Conservation (phyloP, 192 early-diverging fungal species). For the Rhizophagus sp. region DNA sequence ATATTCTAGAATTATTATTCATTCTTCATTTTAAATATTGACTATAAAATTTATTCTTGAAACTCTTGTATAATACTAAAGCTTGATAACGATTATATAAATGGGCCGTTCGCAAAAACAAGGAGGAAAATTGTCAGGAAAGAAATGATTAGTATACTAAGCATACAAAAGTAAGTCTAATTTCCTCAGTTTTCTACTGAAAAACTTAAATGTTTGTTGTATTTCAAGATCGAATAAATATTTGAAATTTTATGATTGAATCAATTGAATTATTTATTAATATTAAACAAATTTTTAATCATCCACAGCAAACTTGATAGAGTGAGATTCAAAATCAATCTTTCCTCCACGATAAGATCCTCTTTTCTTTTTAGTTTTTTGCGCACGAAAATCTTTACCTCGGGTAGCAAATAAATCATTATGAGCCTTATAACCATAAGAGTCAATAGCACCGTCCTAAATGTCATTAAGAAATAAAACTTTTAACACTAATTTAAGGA, state of each 20-base stretch:
- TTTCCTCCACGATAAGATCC: slow-evolving; percentile 91
- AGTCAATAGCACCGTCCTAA: slow-evolving; percentile 61
- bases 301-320: slow-evolving; percentile 75
- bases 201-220: neutral
- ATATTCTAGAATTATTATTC: too few species aligned
- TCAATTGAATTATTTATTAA: neutral
- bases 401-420: slow-evolving; percentile 86
- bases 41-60: neutral
- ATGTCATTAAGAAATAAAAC: neutral
- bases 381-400: slow-evolving; percentile 90
- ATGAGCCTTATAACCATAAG: slow-evolving; percentile 93
- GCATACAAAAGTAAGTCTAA: too few species aligned
- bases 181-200: neutral
- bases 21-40: neutral
- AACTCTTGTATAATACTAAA: neutral
- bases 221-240: neutral
- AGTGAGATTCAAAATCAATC: slow-evolving; percentile 83
- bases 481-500: neutral
- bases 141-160: too few species aligned
- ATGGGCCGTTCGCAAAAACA: too few species aligned
- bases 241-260: neutral
- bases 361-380: slow-evolving; percentile 98
- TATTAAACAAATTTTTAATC: neutral
- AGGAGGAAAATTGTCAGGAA: too few species aligned
- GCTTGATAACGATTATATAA: too few species aligned